Evolutionary conservation across 2,329 filamentous ascomycete genomes (phyloP), one percentile per base, ranked within the genome.

Genomic region (Penicillium sp.): DNA sequence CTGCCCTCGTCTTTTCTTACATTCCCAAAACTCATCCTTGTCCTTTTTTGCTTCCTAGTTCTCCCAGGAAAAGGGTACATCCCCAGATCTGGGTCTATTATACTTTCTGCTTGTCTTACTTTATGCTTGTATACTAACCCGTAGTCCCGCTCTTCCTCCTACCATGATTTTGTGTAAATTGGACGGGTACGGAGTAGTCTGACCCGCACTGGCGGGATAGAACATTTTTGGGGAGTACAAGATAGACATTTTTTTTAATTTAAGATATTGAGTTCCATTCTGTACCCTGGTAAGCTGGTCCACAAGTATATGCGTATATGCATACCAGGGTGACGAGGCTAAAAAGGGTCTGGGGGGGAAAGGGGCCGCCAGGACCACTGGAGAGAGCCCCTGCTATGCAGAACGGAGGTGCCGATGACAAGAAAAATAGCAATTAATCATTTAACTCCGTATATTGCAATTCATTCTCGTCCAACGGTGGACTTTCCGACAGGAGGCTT

Each of bases 341-440:
- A 42, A 42, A 29, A 6, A 6, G 42, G 42, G 9, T n/a, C 31
- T 44, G 47, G 53, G 53, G 53, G 47, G 29, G 23, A 52, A 35
- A 25, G 29, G 29, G 50, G 50, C 15, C 53, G 47, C 38, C 42
- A 48, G 23, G 42, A 15, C 13, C 10, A 9, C 31, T 5, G 29
- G 27, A 10, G 6, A 27, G 9, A 27, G 21, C 39, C 38, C 36
- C 36, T 43, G 10, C 49, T 42, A 42, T 57, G 49, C 29, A 44
- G 29, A 36, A 55, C 53, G 55, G 55, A 53, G 43, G 21, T 31
- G 42, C 55, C 42, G 55, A 53, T 25, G 10, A 38, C 10, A 23
- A n/a, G 12, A 21, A 39, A 33, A 54, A 39, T 21, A 31, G 4
- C 39, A 19, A 44, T 25, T 44, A 27, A 45, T 45, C 12, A 45